Conservation (phyloP, 1,139 yeast genomes). For the Saccharomycopsis crataegensis region DNA sequence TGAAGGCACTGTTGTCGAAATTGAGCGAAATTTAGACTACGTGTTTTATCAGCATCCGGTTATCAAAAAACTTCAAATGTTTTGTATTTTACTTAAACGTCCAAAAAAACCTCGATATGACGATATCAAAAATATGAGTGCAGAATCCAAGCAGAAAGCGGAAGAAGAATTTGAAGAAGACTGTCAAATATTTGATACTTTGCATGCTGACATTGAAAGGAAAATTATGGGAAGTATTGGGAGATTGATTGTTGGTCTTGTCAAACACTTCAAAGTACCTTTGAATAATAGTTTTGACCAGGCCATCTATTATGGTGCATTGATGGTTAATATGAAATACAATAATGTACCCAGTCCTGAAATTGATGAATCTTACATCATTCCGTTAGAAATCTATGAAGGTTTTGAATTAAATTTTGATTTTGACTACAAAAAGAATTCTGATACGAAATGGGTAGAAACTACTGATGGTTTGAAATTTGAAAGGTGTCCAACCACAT, state of each 20-base stretch:
- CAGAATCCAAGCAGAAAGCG: background rate
- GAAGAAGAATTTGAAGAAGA: background rate
- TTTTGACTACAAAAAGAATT: background rate
- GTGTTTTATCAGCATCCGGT: background rate
- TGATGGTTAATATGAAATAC: background rate
- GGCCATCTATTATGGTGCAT: background rate
- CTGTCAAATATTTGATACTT: background rate
- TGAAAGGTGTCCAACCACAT: conserved; percentile 5
- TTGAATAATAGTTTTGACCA: background rate
- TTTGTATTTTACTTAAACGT: background rate
- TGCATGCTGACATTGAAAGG: background rate
- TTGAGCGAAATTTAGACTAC: background rate
- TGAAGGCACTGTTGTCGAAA: no score
- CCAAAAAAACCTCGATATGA: background rate
- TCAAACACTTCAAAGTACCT: background rate
- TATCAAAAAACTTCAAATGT: background rate
- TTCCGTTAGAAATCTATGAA: background rate
- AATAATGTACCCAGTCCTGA: background rate
- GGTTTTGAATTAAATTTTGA: background rate
- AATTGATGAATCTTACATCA: background rate
- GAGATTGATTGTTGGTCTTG: background rate
- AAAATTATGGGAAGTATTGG: background rate
- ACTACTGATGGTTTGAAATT: background rate
- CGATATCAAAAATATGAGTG: background rate
- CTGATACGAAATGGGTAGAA: background rate